phyloP scores from a whole-genome alignment of 345 rosid species.

The Isatis tinctoria region DNA sequence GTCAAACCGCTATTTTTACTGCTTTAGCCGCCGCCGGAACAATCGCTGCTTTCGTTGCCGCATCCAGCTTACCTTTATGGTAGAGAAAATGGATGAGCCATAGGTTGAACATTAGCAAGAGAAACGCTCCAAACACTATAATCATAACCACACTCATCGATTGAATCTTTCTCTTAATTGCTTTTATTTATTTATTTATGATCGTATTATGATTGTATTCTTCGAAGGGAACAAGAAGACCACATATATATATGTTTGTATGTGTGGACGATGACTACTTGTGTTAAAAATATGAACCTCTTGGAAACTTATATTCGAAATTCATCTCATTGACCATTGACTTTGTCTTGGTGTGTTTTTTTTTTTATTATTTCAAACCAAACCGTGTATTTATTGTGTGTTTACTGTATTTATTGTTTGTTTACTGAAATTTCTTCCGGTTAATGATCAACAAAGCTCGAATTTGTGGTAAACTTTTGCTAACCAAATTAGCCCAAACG shows the following conservation, averaged over 20 bases:
- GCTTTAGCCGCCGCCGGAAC: not conserved
- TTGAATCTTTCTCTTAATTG: not conserved
- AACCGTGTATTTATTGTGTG: not conserved
- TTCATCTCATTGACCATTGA: not conserved
- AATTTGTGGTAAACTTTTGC: not conserved
- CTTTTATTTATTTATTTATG: not conserved
- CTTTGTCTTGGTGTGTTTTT: not conserved
- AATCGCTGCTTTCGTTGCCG: not conserved
- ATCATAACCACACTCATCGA: not conserved
- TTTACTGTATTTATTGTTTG: not conserved
- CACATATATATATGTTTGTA: not conserved
- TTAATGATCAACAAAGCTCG: not conserved
- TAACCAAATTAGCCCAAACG: not conserved
- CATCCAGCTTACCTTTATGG: not conserved
- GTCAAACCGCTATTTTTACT: not conserved
- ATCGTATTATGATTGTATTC: not conserved
- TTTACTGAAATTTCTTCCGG: not conserved
- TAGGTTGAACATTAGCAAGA: not conserved
- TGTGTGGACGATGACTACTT: not conserved
- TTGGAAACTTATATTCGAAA: not conserved
- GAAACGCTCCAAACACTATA: not conserved
- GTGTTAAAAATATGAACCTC: not conserved
- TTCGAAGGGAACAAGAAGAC: not conserved
- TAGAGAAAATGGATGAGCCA: not conserved
- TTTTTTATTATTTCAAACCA: not conserved